Conservation (phyloP, 73 alveolate species). For the Paramecium bursaria region DNA sequence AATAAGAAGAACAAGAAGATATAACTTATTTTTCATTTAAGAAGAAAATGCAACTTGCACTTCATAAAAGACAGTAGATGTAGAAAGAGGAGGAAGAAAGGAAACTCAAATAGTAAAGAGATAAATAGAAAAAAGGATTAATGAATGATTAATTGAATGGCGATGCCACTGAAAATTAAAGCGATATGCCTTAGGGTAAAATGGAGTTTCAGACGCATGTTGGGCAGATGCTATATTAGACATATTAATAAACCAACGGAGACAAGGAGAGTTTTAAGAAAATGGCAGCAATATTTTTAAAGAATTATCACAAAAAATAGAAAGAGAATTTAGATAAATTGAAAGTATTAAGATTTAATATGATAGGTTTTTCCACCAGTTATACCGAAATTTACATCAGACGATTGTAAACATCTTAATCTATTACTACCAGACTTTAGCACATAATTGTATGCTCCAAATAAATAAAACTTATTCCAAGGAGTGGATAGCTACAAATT, state of each 20-base stretch:
- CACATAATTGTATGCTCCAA: conserved; percentile 59
- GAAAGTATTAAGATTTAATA: background rate
- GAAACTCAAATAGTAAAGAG: conserved; percentile 28
- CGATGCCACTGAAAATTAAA: conserved; percentile 33
- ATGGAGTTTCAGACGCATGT: conserved; percentile 63
- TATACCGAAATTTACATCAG: conserved; percentile 60
- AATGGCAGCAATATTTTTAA: conserved; percentile 57
- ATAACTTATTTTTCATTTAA: conserved; percentile 63
- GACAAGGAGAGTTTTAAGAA: conserved; percentile 59
- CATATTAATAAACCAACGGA: conserved; percentile 33
- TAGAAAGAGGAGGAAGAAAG: conserved; percentile 61
- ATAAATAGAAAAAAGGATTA: background rate
- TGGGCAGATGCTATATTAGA: conserved; percentile 54
- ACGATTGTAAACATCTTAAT: conserved; percentile 52
- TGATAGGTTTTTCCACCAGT: conserved; percentile 40
- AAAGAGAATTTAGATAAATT: conserved; percentile 62
- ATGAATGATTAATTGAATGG: conserved; percentile 1
- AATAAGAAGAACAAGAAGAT: conserved; percentile 65
- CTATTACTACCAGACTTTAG: conserved; percentile 39
- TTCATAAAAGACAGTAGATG: conserved; percentile 62
- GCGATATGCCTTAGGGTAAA: background rate
- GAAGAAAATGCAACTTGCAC: conserved; percentile 66
- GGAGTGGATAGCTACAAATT: conserved; percentile 54
- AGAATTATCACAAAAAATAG: conserved; percentile 51
- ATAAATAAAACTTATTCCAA: conserved; percentile 43